Conservation (phyloP, 257 asterid genomes). For the Lantana camara region DNA sequence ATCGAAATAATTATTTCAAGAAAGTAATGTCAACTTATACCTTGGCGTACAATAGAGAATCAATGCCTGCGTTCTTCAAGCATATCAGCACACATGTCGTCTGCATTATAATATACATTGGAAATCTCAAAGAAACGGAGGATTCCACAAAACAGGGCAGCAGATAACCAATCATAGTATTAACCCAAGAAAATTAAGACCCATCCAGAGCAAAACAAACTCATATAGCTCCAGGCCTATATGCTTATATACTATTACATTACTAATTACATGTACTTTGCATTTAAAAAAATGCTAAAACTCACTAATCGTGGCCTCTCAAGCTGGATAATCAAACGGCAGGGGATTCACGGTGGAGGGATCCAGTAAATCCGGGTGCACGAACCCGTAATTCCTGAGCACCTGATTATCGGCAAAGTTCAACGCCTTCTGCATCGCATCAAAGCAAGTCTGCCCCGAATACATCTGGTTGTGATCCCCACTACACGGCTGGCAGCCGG, state of each 20-base stretch:
- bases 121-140: not conserved
- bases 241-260: not conserved
- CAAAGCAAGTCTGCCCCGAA: conserved; percentile 72
- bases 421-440: conserved; percentile 79
- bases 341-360: conserved; percentile 64
- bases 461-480: conserved; percentile 88
- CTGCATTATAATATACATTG: not conserved
- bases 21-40: no score
- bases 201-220: not conserved
- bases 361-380: conserved; percentile 66
- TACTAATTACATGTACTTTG: conserved; percentile 14
- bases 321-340: conserved; percentile 80
- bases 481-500: conserved; percentile 98
- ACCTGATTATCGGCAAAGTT: conserved; percentile 93
- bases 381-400: conserved; percentile 73
- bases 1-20: no score
- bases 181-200: not conserved
- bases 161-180: not conserved
- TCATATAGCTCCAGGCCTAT: conserved; percentile 6
- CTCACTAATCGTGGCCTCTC: conserved; percentile 20
- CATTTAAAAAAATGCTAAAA: not conserved
- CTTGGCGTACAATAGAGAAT: not conserved
- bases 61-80: not conserved
- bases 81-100: not conserved
- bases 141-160: not conserved